A percentile compares a stretch with the other conserved stretches of the same genome.
Conservation (phyloP, 1,284 basidiomycete species). For the Volvariella volvacea region DNA sequence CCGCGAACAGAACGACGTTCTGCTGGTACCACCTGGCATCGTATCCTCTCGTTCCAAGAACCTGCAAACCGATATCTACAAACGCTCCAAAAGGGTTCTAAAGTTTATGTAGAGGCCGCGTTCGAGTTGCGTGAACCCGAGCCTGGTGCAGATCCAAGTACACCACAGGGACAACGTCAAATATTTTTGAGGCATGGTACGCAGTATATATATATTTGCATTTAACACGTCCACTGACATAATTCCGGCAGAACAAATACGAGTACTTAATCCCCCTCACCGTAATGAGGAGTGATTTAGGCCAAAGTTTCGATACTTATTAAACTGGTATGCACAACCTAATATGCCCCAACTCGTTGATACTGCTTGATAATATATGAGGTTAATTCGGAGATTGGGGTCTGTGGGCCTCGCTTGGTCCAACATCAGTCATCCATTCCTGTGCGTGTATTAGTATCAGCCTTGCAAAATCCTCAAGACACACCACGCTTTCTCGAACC, state of each 20-base stretch:
- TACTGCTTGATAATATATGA: no score
- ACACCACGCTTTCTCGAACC: conserved; percentile 19
- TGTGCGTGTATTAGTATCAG: conserved; percentile 6
- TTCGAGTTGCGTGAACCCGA: conserved; percentile 72
- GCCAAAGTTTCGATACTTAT: no score
- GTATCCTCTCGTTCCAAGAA: conserved; percentile 63
- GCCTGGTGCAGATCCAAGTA: conserved; percentile 49
- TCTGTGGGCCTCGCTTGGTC: not conserved
- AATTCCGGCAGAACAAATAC: conserved; percentile 12
- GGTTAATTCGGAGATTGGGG: no score
- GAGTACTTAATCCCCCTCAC: conserved; percentile 14
- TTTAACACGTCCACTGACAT: not conserved
- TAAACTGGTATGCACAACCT: no score
- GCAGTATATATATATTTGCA: conserved; percentile 13
- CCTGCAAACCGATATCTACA: conserved; percentile 52
- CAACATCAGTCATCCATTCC: conserved; percentile 27
- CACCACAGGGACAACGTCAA: conserved; percentile 66
- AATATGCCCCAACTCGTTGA: no score
- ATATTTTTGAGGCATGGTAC: conserved; percentile 73
- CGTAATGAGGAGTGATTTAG: not conserved
- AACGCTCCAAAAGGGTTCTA: conserved; percentile 58
- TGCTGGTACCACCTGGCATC: conserved; percentile 64
- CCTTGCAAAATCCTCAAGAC: no score
- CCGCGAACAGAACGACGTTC: conserved; percentile 41
- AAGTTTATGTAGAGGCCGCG: conserved; percentile 71